Percentiles rank a stretch among this genome's conserved stretches.
Evolutionary conservation across 2,329 filamentous ascomycete genomes (phyloP).

Genomic region (Thermochaetoides dissita): DNA sequence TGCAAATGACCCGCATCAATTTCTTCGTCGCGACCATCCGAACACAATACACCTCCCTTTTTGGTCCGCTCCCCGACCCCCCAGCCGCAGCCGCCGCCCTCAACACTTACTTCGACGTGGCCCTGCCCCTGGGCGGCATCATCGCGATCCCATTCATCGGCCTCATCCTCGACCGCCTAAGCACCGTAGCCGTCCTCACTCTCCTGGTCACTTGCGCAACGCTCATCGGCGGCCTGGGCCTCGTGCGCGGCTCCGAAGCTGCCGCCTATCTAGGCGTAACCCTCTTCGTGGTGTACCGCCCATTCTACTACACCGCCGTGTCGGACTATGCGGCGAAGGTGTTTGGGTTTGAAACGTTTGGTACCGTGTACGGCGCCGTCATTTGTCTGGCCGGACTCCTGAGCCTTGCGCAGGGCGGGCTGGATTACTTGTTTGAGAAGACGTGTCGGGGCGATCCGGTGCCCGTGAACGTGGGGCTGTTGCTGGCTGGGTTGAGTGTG

Average conservation of each 20-base stretch:
- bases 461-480: conserved; percentile 59
- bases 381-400: conserved; percentile 74
- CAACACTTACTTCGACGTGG: conserved; percentile 70
- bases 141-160: conserved; percentile 81
- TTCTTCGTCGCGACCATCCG: conserved; percentile 84
- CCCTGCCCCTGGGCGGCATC: conserved; percentile 70
- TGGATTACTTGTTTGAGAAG: conserved; percentile 66
- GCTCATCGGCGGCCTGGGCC: conserved; percentile 60
- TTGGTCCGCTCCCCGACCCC: conserved; percentile 34
- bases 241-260: conserved; percentile 50
- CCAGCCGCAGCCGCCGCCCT: conserved; percentile 46
- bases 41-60: conserved; percentile 65
- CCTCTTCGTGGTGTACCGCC: conserved; percentile 73
- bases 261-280: conserved; percentile 62
- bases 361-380: conserved; percentile 83
- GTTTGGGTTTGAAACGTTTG: conserved; percentile 83
- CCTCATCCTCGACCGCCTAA: conserved; percentile 59
- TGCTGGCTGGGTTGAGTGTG: conserved; percentile 46
- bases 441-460: conserved; percentile 59
- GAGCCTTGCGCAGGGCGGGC: conserved; percentile 69
- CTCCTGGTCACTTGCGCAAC: conserved; percentile 60
- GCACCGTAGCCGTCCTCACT: conserved; percentile 56
- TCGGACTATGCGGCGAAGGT: conserved; percentile 85
- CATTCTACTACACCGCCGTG: conserved; percentile 82
- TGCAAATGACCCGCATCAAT: conserved; percentile 73